Base-by-base conservation (phyloP, 805 yeast genomes). In the Metschnikowia hibisci region DNA sequence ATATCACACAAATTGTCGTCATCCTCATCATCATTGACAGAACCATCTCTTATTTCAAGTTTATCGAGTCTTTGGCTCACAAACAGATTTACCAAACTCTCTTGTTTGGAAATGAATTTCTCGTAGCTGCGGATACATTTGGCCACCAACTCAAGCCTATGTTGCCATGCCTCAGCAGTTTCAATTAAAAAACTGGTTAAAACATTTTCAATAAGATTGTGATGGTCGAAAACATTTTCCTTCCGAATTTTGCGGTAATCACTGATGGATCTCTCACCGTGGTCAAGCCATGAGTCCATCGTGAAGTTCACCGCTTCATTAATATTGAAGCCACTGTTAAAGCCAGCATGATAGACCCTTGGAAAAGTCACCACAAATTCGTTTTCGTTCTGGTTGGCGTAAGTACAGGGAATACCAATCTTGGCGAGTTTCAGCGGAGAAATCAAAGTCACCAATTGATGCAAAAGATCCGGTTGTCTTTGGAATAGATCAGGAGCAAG, bases 391-490 rank as follows among this genome's bases (percentile, higher is more conserved):
- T 88, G 96, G 49, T 85, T 77, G 1, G 85, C 85, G 50, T 67
- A 67, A 34, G 65, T 72, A 26, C 77, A 66, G 22, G 65, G 64
- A 18, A 78, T 67, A 0, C 76, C 78, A 34, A 71, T 66, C 34
- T 75, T 62, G 1, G 60, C 52, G 9, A 79, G 57, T 30, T 71
- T 69, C 46, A 73, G 74, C 0, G 97, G 96, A 4, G 93, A 82
- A 2, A 89, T 60, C 54, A 88, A 71, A 0, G 96, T 83, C 8
- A 87, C 86, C 37, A 91, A 66, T 61, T 90, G 96, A 64, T 87
- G 96, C 40, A 90, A 66, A 47, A 91, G 72, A 64, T 89, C 96
- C 0, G 96, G 96, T 54, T 90, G 96, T 55, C 82, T 79, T 32
- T 77, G 73, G 58, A 89, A 86, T 42, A 87, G 69, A 56, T 89